Base-by-base conservation (phyloP, 2,329 filamentous ascomycete genomes). In the Clarireedia monteithiana region DNA sequence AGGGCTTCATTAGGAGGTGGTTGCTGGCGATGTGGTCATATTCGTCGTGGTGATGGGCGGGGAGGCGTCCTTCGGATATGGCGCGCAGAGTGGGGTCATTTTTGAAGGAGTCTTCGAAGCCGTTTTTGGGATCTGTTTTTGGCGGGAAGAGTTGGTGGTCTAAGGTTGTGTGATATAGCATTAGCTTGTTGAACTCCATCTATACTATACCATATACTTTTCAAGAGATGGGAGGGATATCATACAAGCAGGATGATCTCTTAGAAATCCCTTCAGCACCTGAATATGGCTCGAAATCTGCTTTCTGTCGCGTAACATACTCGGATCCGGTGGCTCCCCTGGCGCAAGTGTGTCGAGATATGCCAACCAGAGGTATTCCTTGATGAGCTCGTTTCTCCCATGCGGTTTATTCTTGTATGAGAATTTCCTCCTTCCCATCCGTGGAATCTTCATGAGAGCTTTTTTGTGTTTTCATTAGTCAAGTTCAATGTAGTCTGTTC, bases 201-300 rank as follows among this genome's bases (percentile, higher is more conserved):
- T 30, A 30, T 7, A 30, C 27, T 30, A 9, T 10, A 30, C 10
- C 27, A 30, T 30, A 10, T 30, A 30, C 4, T 7, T 30, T 30
- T 30, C 7, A 30, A 30, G 27, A 30, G 27, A 3, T 3, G 27
- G 27, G 6, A 23, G 7, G 4, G 10, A 20, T 20, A 26, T 74
- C 82, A 77, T 72, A 85, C 83, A 85, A 67, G 80, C 82, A 45
- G 80, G 77, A 60, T 86, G 74, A 54, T 80, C 77, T 55, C 77
- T 75, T 61, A 87, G 81, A 67, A 86, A 85, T 51, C 80, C 81
- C 72, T 86, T 86, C 55, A 86, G 72, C 14, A 88, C 84, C 66
- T 88, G 84, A 65, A 87, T 86, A 65, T 87, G 84, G 66, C 83
- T 86, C 2, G 83, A 86, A 5, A 87, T 82, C 64, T 85, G 83